Conservation (phyloP, 345 rosid species). For the Garcia nutans region DNA sequence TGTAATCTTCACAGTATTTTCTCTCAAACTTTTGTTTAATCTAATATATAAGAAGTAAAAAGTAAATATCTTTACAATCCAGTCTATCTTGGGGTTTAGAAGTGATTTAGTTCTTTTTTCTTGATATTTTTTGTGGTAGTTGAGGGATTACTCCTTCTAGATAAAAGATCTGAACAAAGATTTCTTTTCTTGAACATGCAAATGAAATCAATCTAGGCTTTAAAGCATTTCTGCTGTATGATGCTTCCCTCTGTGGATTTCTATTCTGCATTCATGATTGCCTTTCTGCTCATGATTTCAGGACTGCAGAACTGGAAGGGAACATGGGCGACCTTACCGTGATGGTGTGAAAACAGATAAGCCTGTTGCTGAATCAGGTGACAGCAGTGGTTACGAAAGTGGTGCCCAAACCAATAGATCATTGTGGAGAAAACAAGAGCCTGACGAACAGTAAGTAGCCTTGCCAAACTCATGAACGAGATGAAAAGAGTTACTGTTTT, state of each 20-base stretch:
- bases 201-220: background rate
- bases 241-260: background rate
- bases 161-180: background rate
- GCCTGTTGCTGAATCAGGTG: constrained; percentile 61
- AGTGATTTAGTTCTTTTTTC: too few relatives aligned
- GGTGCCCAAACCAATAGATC: constrained; percentile 42
- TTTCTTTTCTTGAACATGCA: background rate
- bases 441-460: constrained; percentile 41
- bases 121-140: background rate
- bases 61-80: background rate
- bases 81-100: background rate
- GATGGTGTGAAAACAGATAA: constrained; percentile 43
- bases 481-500: constrained; percentile 10
- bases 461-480: constrained; percentile 15
- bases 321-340: constrained; percentile 35
- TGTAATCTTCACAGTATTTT: background rate
- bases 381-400: constrained; percentile 75
- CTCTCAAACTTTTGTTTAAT: background rate
- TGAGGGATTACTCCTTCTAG: background rate
- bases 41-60: background rate
- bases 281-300: constrained; percentile 27
- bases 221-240: background rate
- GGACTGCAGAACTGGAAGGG: constrained; percentile 61
- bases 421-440: constrained; percentile 44
- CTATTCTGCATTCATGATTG: background rate